A percentile compares a stretch with the other conserved stretches of the same genome.
Evolutionary conservation across 2,329 filamentous ascomycete genomes (phyloP).

Genomic region (Colletotrichum neosansevieriae): DNA sequence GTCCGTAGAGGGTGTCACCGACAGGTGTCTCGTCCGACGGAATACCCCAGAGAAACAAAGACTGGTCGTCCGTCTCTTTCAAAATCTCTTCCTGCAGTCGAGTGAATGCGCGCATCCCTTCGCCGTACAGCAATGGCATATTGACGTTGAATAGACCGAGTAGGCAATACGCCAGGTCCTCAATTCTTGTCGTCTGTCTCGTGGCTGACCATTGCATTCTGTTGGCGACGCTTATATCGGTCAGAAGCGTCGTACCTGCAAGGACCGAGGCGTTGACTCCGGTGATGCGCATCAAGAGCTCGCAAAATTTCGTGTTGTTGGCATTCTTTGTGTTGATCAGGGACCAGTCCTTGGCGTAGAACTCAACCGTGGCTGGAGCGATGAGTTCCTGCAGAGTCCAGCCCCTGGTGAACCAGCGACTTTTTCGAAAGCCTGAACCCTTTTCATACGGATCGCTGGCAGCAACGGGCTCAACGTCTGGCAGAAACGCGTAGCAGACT

Average conservation of each 20-base stretch:
- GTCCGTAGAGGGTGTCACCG: neutral
- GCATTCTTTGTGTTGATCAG: slow-evolving; percentile 6
- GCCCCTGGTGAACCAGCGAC: slow-evolving; percentile 25
- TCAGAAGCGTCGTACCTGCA: slow-evolving; percentile 22
- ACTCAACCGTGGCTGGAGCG: slow-evolving; percentile 4
- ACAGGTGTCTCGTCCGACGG: neutral
- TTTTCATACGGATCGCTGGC: slow-evolving; percentile 78
- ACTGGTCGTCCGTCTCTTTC: slow-evolving; percentile 28
- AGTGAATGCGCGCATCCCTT: slow-evolving; percentile 44
- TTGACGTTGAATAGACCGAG: slow-evolving; percentile 46
- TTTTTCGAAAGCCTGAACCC: slow-evolving; percentile 31
- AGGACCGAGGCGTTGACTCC: slow-evolving; percentile 18
- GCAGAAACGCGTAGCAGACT: slow-evolving; percentile 43
- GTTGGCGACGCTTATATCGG: slow-evolving; percentile 42
- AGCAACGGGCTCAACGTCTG: slow-evolving; percentile 50
- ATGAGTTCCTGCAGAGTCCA: slow-evolving; percentile 30
- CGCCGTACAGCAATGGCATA: slow-evolving; percentile 47
- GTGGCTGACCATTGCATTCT: slow-evolving; percentile 48
- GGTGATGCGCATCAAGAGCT: neutral
- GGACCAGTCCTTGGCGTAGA: slow-evolving; percentile 12
- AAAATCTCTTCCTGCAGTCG: slow-evolving; percentile 39
- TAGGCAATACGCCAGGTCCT: slow-evolving; percentile 47
- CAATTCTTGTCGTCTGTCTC: slow-evolving; percentile 41
- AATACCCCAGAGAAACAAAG: slow-evolving; percentile 23
- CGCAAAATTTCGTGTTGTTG: neutral